A percentile compares a stretch with the other conserved stretches of the same genome.
Conservation (phyloP, 2,329 filamentous ascomycete genomes). For the Neoscytalidium dimidiatum region DNA sequence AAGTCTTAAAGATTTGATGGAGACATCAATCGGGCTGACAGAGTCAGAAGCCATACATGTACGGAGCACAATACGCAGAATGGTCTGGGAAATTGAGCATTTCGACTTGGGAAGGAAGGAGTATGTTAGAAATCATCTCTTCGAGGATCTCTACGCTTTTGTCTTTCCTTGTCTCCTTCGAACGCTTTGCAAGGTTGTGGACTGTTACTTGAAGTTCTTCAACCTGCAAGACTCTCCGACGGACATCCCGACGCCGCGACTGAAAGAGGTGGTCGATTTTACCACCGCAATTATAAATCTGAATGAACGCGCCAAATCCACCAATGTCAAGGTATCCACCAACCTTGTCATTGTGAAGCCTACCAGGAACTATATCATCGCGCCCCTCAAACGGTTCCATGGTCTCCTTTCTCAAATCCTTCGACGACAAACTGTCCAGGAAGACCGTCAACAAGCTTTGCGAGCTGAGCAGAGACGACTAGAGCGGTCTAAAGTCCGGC, state of each 20-base stretch:
- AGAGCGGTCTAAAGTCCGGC: neutral
- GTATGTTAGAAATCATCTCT: slow-evolving; percentile 12
- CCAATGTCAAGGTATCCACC: slow-evolving; percentile 22
- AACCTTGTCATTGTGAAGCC: slow-evolving; percentile 27
- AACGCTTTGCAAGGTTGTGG: slow-evolving; percentile 23
- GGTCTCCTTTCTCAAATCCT: neutral
- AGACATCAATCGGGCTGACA: neutral
- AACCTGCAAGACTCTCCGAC: neutral
- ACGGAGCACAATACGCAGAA: neutral
- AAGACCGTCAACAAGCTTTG: neutral
- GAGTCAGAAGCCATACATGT: neutral
- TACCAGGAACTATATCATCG: slow-evolving; percentile 29
- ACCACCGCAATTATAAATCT: slow-evolving; percentile 31
- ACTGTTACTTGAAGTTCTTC: slow-evolving; percentile 22
- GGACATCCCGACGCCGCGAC: neutral
- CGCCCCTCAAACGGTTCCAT: slow-evolving; percentile 25
- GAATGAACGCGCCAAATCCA: slow-evolving; percentile 25
- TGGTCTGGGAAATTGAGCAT: neutral
- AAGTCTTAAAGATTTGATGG: neutral
- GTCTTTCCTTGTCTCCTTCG: slow-evolving; percentile 28
- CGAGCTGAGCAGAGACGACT: neutral
- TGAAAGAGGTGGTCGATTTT: slow-evolving; percentile 26
- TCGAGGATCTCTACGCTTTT: slow-evolving; percentile 29
- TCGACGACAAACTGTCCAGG: neutral
- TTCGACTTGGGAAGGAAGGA: neutral